Evolutionary conservation across 2,329 filamentous ascomycete genomes (phyloP).

Genomic region (Chaetomiaceae sp.): DNA sequence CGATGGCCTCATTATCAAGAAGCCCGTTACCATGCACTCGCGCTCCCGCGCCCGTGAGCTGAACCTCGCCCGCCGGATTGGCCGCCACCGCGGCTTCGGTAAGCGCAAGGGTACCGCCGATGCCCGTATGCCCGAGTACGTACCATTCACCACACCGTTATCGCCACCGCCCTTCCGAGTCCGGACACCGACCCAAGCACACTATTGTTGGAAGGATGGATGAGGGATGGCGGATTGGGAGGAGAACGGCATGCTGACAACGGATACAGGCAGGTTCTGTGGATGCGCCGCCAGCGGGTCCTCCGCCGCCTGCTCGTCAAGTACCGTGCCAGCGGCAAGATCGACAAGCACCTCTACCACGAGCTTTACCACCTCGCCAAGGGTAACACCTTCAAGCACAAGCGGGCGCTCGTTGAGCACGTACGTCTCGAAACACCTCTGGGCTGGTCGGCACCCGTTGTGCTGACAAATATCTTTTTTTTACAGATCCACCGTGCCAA

Average conservation of each 20-base stretch:
- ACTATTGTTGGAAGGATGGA: not conserved
- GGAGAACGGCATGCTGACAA: constrained; percentile 17
- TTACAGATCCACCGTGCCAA: constrained; percentile 98
- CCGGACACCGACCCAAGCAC: constrained; percentile 2
- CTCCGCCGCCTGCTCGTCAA: constrained; percentile 98
- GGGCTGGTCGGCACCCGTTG: not conserved
- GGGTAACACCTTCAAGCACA: constrained; percentile 99
- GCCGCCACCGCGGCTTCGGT: constrained; percentile 98
- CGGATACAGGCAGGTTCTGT: constrained; percentile 78
- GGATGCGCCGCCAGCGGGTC: constrained; percentile 99
- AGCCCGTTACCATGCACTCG: constrained; percentile 99
- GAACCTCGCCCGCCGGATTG: constrained; percentile 88
- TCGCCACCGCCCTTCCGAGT: not conserved
- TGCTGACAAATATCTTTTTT: constrained; percentile 20
- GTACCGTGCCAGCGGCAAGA: constrained; percentile 99
- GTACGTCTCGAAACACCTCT: constrained; percentile 59
- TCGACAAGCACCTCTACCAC: constrained; percentile 99
- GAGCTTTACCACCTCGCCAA: constrained; percentile 99
- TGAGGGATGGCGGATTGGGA: not conserved
- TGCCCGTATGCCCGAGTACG: constrained; percentile 97
- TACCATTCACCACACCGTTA: constrained; percentile 19
- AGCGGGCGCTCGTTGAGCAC: constrained; percentile 99
- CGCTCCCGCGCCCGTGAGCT: constrained; percentile 93
- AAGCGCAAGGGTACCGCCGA: constrained; percentile 99
- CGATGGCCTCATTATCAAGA: constrained; percentile 99